These are phyloP conservation scores for Calocera viscosa DNA, from an alignment of 768 basidiomycete species.

Conservation along the genomic window DNA sequence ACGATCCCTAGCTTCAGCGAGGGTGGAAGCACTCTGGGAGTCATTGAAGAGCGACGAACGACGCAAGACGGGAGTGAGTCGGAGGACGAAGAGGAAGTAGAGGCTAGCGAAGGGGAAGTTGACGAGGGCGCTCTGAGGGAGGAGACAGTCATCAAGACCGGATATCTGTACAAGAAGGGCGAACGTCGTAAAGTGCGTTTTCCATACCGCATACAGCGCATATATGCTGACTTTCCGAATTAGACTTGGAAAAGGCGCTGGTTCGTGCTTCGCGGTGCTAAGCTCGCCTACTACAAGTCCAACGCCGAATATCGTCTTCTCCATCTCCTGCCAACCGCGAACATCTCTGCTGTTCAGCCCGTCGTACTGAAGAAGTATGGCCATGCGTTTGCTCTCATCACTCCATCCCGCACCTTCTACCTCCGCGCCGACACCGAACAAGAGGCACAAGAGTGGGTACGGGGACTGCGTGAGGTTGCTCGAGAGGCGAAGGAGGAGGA, in stretches of 20 bases:
- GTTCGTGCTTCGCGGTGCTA: conserved; percentile 88
- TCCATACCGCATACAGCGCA: neutral
- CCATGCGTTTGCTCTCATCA: conserved; percentile 85
- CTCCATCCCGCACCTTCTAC: conserved; percentile 80
- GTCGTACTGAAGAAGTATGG: conserved; percentile 80
- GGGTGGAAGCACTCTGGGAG: conserved; percentile 44
- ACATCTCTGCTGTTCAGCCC: conserved; percentile 80
- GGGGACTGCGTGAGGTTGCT: conserved; percentile 63
- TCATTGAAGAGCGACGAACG: conserved; percentile 61
- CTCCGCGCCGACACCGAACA: conserved; percentile 59
- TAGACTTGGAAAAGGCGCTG: conserved; percentile 99
- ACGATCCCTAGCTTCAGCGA: conserved; percentile 20
- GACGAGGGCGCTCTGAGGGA: conserved; percentile 25
- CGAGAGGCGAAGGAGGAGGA: conserved; percentile 27
- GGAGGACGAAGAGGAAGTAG: conserved; percentile 40
- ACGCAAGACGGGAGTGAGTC: conserved; percentile 36
- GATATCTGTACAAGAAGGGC: conserved; percentile 96
- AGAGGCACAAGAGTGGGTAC: conserved; percentile 77
- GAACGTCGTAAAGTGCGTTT: conserved; percentile 78
- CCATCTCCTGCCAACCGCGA: conserved; percentile 70
- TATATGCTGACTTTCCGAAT: conserved; percentile 8
- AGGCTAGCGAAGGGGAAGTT: conserved; percentile 19
- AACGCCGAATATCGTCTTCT: conserved; percentile 88
- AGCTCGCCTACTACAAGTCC: conserved; percentile 94
- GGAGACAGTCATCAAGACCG: conserved; percentile 62